Evolutionary conservation across 768 basidiomycete genomes (phyloP).

Genomic region (Leccinum rimulosum): DNA sequence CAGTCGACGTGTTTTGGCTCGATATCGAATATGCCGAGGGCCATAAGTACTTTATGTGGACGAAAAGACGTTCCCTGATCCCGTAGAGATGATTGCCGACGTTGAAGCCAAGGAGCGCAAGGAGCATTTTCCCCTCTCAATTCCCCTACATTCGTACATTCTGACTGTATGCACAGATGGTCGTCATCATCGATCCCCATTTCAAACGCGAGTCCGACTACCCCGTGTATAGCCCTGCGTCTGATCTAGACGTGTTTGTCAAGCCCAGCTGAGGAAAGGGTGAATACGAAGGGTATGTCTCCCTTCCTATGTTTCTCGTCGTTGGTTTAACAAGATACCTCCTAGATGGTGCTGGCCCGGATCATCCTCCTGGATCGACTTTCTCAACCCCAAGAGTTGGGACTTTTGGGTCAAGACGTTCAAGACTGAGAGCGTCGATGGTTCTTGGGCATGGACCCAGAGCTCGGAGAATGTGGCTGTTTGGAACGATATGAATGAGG

Average conservation of each 20-base stretch:
- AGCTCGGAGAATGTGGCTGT: constrained; percentile 85
- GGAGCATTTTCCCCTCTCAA: constrained; percentile 40
- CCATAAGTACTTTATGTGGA: too few relatives aligned
- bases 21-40: too few relatives aligned
- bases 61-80: constrained; percentile 87
- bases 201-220: constrained; percentile 79
- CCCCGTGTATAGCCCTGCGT: constrained; percentile 82
- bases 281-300: too few relatives aligned
- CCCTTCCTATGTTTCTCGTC: too few relatives aligned
- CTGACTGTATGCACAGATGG: constrained; percentile 62
- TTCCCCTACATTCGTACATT: neutral
- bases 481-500: constrained; percentile 99
- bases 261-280: constrained; percentile 77
- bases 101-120: constrained; percentile 84
- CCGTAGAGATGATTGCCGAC: constrained; percentile 88
- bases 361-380: too few relatives aligned
- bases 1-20: too few relatives aligned
- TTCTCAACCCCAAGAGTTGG: too few relatives aligned
- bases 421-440: too few relatives aligned
- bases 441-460: constrained; percentile 76
- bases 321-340: too few relatives aligned
- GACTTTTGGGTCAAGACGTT: too few relatives aligned
- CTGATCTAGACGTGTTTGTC: constrained; percentile 74
- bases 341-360: too few relatives aligned
- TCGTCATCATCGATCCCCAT: constrained; percentile 96